A percentile compares a stretch with the other conserved stretches of the same genome.
Evolutionary conservation across 2,329 filamentous ascomycete species (phyloP).

Genomic region (Epichloe baconii): DNA sequence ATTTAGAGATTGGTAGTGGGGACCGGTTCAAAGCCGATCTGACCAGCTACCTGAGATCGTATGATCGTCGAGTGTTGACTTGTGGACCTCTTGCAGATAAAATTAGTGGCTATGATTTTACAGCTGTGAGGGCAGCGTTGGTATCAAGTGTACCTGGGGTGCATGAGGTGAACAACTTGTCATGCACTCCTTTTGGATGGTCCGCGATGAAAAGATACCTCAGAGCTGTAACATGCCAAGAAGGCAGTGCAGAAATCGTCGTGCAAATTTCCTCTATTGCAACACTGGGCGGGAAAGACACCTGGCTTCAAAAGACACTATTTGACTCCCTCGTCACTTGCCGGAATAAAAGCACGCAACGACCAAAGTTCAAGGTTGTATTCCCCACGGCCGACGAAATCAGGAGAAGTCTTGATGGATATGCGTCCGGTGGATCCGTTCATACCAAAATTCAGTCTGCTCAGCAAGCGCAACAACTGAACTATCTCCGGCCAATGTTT

Average conservation of each 20-base stretch:
- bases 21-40: conserved; percentile 63
- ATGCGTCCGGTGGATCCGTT: conserved; percentile 64
- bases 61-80: conserved; percentile 44
- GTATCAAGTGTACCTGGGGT: conserved; percentile 68
- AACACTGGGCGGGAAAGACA: conserved; percentile 55
- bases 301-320: conserved; percentile 57
- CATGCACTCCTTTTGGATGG: conserved; percentile 65
- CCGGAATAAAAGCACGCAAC: conserved; percentile 13
- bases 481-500: conserved; percentile 56
- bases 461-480: conserved; percentile 60
- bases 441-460: conserved; percentile 64
- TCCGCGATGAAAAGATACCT: conserved; percentile 50
- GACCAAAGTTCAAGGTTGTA: conserved; percentile 53
- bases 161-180: conserved; percentile 35
- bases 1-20: conserved; percentile 40
- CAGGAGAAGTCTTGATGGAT: conserved; percentile 62
- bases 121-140: conserved; percentile 52
- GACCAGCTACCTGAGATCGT: conserved; percentile 56
- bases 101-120: conserved; percentile 56
- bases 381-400: conserved; percentile 76
- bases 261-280: conserved; percentile 71
- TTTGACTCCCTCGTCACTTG: conserved; percentile 35
- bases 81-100: conserved; percentile 42
- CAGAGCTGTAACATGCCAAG: conserved; percentile 33
- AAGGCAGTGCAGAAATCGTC: conserved; percentile 35